Conservation (phyloP, 192 early-diverging fungal genomes). For the Coemansia sp. region DNA sequence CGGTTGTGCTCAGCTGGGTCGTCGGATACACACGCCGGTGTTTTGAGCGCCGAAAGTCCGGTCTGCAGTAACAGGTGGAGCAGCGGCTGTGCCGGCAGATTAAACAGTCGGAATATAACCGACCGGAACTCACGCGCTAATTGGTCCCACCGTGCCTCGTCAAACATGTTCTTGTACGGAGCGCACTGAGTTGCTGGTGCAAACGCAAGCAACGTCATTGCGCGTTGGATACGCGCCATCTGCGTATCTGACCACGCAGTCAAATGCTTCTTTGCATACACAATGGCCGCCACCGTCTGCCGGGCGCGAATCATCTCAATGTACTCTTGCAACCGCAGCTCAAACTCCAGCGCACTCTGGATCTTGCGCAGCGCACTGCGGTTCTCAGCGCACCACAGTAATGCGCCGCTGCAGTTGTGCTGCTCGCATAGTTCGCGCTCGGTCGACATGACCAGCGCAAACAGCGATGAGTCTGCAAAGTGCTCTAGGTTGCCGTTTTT, state of each 20-base stretch:
- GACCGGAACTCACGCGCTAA: slow-evolving; percentile 78
- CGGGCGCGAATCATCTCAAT: slow-evolving; percentile 78
- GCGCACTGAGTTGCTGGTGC: slow-evolving; percentile 70
- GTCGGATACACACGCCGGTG: slow-evolving; percentile 69
- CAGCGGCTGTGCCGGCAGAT: slow-evolving; percentile 81
- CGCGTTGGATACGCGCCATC: slow-evolving; percentile 80
- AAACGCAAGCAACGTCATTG: slow-evolving; percentile 89
- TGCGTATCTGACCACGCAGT: slow-evolving; percentile 74
- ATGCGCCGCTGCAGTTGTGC: slow-evolving; percentile 80
- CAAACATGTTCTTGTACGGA: slow-evolving; percentile 70
- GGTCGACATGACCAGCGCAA: slow-evolving; percentile 76
- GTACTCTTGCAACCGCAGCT: slow-evolving; percentile 91
- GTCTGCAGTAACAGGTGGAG: slow-evolving; percentile 89
- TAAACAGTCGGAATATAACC: slow-evolving; percentile 87
- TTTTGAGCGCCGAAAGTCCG: slow-evolving; percentile 94
- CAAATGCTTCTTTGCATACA: slow-evolving; percentile 84
- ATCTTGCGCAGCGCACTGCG: slow-evolving; percentile 83
- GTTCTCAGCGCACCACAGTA: slow-evolving; percentile 96
- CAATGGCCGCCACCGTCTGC: slow-evolving; percentile 71
- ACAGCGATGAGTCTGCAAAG: slow-evolving; percentile 88
- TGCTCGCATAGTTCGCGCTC: slow-evolving; percentile 70
- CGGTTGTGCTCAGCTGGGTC: slow-evolving; percentile 75
- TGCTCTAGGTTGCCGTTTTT: slow-evolving; percentile 47
- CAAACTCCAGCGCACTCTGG: slow-evolving; percentile 95
- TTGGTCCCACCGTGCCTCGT: slow-evolving; percentile 67